These are phyloP conservation scores for Mycena crocata DNA, from an alignment of 768 basidiomycete genomes.

Conservation along the genomic window DNA sequence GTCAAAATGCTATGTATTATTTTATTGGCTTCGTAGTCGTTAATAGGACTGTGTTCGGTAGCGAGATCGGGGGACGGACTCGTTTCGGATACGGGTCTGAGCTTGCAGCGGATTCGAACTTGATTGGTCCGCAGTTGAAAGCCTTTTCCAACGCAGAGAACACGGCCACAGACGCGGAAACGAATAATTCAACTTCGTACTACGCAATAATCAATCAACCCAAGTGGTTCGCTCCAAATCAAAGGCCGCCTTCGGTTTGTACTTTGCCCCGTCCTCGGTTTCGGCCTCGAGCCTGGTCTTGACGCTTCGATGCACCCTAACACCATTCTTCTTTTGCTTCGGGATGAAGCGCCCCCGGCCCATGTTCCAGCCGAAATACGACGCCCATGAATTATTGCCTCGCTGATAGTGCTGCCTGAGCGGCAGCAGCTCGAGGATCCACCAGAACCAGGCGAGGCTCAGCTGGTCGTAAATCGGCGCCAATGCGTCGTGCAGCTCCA, in stretches of 20 bases:
- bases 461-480: conserved; percentile 66
- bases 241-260: conserved; percentile 52
- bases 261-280: conserved; percentile 47
- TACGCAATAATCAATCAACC: conserved; percentile 45
- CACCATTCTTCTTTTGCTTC: conserved; percentile 49
- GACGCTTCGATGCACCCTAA: conserved; percentile 62
- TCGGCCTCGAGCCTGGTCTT: conserved; percentile 66
- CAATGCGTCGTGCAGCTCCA: conserved; percentile 64
- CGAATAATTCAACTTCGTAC: no score
- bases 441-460: conserved; percentile 56
- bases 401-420: conserved; percentile 50
- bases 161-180: no score
- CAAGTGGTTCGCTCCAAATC: conserved; percentile 44
- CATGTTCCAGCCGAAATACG: conserved; percentile 45
- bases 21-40: conserved; percentile 4
- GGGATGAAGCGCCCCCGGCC: conserved; percentile 55
- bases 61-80: no score
- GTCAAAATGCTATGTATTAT: conserved; percentile 14
- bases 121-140: no score
- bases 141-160: no score
- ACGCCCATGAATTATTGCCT: conserved; percentile 44
- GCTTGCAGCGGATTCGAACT: no score
- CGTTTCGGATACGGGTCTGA: no score
- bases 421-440: conserved; percentile 69
- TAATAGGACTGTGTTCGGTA: no score